Conservation (phyloP, 2,329 filamentous ascomycete genomes). For the Aureobasidium vineae region DNA sequence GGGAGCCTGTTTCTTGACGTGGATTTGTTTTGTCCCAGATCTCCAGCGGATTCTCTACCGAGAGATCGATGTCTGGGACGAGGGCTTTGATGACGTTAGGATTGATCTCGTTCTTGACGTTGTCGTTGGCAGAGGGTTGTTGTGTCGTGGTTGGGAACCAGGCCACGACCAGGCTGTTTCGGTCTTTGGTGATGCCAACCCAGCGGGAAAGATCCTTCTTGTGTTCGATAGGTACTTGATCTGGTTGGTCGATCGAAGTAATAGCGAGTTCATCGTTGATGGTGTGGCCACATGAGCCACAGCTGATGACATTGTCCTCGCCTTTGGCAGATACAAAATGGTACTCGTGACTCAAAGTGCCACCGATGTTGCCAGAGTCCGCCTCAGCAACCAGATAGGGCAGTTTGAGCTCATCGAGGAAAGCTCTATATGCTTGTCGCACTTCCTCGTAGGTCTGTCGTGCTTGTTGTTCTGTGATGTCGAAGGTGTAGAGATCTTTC, state of each 20-base stretch:
- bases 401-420: constrained; percentile 80
- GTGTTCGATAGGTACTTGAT: neutral
- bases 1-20: constrained; percentile 2
- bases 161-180: constrained; percentile 65
- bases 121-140: constrained; percentile 26
- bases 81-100: constrained; percentile 64
- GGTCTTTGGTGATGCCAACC: constrained; percentile 66
- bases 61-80: constrained; percentile 67
- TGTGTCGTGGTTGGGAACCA: constrained; percentile 55
- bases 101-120: constrained; percentile 47
- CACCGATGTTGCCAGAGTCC: constrained; percentile 95
- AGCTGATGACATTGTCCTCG: constrained; percentile 81
- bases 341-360: constrained; percentile 90
- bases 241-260: neutral
- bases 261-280: constrained; percentile 78
- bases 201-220: constrained; percentile 46
- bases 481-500: constrained; percentile 99
- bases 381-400: constrained; percentile 83
- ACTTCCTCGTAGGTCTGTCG: constrained; percentile 77
- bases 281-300: constrained; percentile 68
- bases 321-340: constrained; percentile 77
- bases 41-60: constrained; percentile 55
- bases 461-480: constrained; percentile 65
- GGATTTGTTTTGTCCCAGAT: constrained; percentile 26
- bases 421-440: constrained; percentile 66